Conservation (phyloP, 1,139 yeast genomes). For the Sugiyamaella sp. region DNA sequence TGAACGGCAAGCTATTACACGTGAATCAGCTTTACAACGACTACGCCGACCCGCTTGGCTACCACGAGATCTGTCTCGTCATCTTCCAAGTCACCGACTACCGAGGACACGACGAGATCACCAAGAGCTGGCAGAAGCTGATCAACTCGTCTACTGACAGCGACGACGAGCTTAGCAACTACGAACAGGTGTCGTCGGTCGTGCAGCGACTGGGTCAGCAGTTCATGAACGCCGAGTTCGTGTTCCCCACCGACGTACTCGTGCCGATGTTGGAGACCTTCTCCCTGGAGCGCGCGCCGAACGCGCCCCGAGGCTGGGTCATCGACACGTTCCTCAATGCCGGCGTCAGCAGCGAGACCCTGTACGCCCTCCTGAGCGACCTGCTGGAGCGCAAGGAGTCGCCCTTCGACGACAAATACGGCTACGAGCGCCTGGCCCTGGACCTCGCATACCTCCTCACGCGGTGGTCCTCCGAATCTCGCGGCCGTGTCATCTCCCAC, state of each 20-base stretch:
- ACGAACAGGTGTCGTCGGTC: conserved; percentile 44
- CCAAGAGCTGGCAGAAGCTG: conserved; percentile 44
- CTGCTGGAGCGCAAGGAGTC: conserved; percentile 55
- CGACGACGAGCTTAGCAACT: conserved; percentile 38
- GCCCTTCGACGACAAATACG: conserved; percentile 40
- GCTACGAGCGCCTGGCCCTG: conserved; percentile 33
- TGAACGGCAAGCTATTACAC: conserved; percentile 67
- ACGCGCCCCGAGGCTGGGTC: conserved; percentile 55
- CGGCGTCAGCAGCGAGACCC: conserved; percentile 71
- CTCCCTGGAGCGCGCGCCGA: conserved; percentile 45
- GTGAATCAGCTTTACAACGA: conserved; percentile 82
- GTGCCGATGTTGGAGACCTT: conserved; percentile 55
- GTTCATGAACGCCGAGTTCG: conserved; percentile 62
- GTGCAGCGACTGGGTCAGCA: conserved; percentile 54
- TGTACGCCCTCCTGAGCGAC: conserved; percentile 68
- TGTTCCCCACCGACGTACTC: conserved; percentile 77
- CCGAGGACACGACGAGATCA: conserved; percentile 45
- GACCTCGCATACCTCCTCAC: conserved; percentile 38
- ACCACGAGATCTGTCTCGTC: conserved; percentile 76
- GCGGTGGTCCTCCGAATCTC: conserved; percentile 32
- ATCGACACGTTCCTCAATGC: conserved; percentile 74
- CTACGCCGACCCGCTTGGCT: conserved; percentile 86
- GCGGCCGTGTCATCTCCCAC: conserved; percentile 19
- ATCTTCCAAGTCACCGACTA: conserved; percentile 80
- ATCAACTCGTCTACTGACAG: conserved; percentile 37